phyloP scores from a whole-genome alignment of 371 early-diverging fungal genomes.

The Coemansia linderi region DNA sequence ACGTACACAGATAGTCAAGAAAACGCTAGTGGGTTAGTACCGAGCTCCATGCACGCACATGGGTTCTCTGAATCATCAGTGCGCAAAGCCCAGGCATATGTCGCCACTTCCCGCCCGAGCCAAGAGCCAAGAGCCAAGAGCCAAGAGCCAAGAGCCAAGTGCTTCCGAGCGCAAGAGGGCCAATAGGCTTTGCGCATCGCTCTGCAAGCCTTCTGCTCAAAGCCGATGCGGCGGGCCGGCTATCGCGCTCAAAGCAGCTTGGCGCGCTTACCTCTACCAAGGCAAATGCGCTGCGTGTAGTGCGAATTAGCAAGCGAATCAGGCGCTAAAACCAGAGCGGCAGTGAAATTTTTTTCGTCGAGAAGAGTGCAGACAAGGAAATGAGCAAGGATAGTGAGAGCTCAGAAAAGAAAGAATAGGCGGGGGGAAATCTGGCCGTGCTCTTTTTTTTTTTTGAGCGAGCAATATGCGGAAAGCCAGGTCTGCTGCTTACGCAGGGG shows the following conservation, averaged over 20 bases:
- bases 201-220: background rate
- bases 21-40: background rate
- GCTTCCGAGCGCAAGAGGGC: background rate
- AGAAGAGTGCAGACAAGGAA: slow-evolving; percentile 2
- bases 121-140: background rate
- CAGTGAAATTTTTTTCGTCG: background rate
- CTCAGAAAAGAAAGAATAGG: background rate
- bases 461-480: background rate
- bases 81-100: background rate
- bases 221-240: background rate
- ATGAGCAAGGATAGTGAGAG: slow-evolving; percentile 2
- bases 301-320: background rate
- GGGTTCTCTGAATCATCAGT: background rate
- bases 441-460: background rate
- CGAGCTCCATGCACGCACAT: background rate
- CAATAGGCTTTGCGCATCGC: background rate
- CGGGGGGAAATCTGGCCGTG: slow-evolving; percentile 1
- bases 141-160: background rate
- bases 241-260: background rate
- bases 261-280: background rate
- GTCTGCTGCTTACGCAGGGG: background rate
- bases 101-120: background rate
- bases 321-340: background rate
- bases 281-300: slow-evolving; percentile 4
- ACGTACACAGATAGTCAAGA: background rate